Evolutionary conservation across 2,329 filamentous ascomycete genomes (phyloP), one percentile per base, ranked within the genome.

Genomic region (Graphiopsis chlorocephala): DNA sequence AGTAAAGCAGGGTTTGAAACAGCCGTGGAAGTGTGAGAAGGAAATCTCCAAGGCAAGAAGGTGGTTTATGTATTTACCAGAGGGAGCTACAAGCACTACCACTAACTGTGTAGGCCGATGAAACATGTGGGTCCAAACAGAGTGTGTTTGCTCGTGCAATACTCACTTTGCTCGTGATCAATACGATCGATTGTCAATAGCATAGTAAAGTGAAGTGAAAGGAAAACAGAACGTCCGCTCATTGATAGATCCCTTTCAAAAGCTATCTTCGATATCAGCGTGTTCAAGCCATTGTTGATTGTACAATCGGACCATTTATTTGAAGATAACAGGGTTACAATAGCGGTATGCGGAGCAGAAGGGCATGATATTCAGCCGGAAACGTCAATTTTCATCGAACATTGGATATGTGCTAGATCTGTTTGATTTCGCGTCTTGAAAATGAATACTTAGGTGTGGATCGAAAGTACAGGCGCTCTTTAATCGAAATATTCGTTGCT

Each of bases 221-320:
- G 38, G 4, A 8, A 45, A 10, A 10, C 7, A 20, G 38, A 45
- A 10, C n/a, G n/a, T 45, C 38, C n/a, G 38, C 23, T n/a, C 38
- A 20, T 45, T 2, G n/a, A 45, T 45, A n/a, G n/a, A 20, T 45
- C 8, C 3, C 2, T 11, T 20, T 12, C 38, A n/a, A n/a, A n/a
- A n/a, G n/a, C n/a, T n/a, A n/a, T n/a, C n/a, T n/a, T 4, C n/a
- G 2, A 45, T 23, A 3, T 4, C 3, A 20, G 10, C 10, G 3
- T 4, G n/a, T 23, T 20, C 3, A 6, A 20, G 12, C 2, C 0
- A 12, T n/a, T n/a, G n/a, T n/a, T n/a, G n/a, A n/a, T n/a, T n/a
- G n/a, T n/a, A n/a, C n/a, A n/a, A n/a, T n/a, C n/a, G n/a, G n/a
- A n/a, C n/a, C n/a, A n/a, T n/a, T n/a, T n/a, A n/a, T n/a, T n/a